Evolutionary conservation across 768 basidiomycete species (phyloP), one percentile per base, ranked within the genome.

Genomic region (Kwoniella dendrophila): DNA sequence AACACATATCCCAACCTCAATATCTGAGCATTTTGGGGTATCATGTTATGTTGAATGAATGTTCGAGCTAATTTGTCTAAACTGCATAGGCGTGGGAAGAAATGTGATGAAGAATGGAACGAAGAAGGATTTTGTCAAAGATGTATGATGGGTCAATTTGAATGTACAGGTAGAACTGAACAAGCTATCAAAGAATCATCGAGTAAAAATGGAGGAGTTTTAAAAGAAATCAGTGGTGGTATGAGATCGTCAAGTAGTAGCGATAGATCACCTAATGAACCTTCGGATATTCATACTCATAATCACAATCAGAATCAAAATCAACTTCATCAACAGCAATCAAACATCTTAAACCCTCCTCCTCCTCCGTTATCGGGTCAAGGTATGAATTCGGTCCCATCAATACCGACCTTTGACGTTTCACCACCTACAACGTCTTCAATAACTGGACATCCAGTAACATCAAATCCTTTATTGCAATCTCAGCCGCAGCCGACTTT

Each of bases 61-160:
- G n/a, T n/a, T n/a, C n/a, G n/a, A n/a, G n/a, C n/a, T 33, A 14
- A 30, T 18, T 20, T 58, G 12, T 20, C 24, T 18, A 20, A 20
- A 2, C 24, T 10, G 34, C 18, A 1, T 29, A 68, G 67, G 24
- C 63, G 67, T n/a, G 67, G 67, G 16, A 68, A 68, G 59, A 68
- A 68, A 53, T 68, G 67, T 36, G 67, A 68, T 44, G 67, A 68
- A 34, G 67, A 60, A 14, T 68, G 67, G 67, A 65, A 29, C n/a
- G 59, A 55, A 3, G 56, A 64, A 27, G 67, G 67, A n/a, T 53
- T 43, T 22, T 68, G 67, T 40, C 63, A 64, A 36, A 34, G 67
- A 22, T 68, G 67, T 36, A 32, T 65, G 18, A 36, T 44, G 2
- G 67, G 67, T 14, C 43, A 54, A 30, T 68, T 66, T 40, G 63